Evolutionary conservation across 352 stramenopile genomes (phyloP).

Genomic region (Pythium rhizo-oryzae): DNA sequence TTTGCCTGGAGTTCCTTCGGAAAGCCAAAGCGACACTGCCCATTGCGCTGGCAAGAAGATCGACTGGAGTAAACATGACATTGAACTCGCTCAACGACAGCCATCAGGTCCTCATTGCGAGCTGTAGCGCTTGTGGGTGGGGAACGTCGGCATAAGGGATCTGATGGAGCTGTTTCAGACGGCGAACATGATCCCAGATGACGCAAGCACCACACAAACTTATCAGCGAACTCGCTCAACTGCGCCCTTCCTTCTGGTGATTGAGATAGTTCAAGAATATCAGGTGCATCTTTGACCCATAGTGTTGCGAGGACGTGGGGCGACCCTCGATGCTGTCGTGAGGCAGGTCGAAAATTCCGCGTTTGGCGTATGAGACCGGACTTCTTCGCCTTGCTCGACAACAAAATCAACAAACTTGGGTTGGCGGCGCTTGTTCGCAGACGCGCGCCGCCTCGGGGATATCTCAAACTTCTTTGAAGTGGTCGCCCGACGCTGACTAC

Average conservation of each 20-base stretch:
- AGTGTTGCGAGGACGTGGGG: background rate
- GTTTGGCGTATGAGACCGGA: no score
- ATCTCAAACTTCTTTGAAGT: no score
- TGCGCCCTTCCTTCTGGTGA: background rate
- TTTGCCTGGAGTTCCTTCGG: background rate
- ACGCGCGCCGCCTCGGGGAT: no score
- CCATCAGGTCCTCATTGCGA: background rate
- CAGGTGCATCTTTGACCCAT: background rate
- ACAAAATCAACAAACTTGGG: no score
- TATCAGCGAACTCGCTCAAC: background rate
- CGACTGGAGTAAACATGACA: background rate
- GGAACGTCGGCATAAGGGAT: background rate
- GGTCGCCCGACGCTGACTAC: no score
- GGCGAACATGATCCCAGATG: background rate
- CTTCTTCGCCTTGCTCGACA: no score
- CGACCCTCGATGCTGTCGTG: background rate
- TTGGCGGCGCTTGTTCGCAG: no score
- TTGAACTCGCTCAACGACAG: background rate
- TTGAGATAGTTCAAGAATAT: conserved; percentile 7
- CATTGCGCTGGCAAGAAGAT: background rate
- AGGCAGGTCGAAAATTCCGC: no score
- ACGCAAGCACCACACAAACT: background rate
- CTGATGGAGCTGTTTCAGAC: no score
- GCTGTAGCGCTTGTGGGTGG: background rate
- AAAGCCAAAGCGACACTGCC: background rate